A percentile compares a stretch with the other conserved stretches of the same genome.
Evolutionary conservation across 345 rosid genomes (phyloP).

Genomic region (Gossypium raimondii): DNA sequence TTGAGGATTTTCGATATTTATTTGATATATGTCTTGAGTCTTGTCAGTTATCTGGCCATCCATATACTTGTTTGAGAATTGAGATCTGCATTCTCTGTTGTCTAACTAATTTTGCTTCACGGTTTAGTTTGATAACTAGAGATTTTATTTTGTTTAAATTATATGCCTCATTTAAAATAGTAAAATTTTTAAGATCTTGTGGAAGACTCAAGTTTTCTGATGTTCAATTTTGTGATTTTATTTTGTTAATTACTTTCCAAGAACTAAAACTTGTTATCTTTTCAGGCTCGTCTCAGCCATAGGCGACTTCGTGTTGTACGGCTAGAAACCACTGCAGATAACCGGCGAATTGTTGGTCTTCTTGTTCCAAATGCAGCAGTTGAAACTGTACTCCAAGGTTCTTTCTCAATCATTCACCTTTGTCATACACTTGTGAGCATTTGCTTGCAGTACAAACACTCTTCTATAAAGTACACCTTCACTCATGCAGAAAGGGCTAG

Average conservation of each 20-base stretch:
- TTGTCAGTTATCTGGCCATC: not conserved
- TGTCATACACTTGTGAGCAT: not conserved
- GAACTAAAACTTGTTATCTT: conserved; percentile 11
- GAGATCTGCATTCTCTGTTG: not conserved
- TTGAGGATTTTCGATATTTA: not conserved
- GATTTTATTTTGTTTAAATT: not conserved
- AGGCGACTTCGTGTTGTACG: conserved; percentile 87
- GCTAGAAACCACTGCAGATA: conserved; percentile 76
- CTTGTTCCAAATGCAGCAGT: conserved; percentile 90
- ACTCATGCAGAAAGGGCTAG: not conserved
- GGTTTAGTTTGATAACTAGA: not conserved
- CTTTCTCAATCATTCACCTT: conserved; percentile 12
- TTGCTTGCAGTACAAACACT: not conserved
- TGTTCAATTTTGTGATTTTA: not conserved
- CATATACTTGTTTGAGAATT: not conserved
- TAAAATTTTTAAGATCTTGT: not conserved
- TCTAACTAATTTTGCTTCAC: not conserved
- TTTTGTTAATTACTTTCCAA: not conserved
- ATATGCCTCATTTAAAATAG: not conserved
- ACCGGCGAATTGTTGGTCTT: conserved; percentile 79
- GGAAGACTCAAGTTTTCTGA: not conserved
- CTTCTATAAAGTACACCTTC: not conserved
- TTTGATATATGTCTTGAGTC: not conserved
- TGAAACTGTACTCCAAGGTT: conserved; percentile 89
- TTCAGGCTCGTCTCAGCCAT: conserved; percentile 84